Conservation (phyloP, 164 flowering plant genomes). For the Buxus sempervirens region DNA sequence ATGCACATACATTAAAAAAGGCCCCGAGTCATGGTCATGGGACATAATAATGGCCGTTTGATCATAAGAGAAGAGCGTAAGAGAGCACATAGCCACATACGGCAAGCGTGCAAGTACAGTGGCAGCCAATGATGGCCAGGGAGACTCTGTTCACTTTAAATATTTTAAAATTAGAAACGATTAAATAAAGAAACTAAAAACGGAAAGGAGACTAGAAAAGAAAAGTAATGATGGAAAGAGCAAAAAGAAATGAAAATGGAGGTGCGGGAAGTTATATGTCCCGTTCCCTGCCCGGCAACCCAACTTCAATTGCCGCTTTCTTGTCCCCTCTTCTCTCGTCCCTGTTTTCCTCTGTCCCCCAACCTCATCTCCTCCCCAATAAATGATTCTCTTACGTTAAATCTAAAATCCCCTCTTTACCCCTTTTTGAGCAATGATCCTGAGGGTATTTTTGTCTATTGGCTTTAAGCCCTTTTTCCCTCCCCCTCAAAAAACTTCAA, state of each 20-base stretch:
- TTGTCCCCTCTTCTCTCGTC: conserved; percentile 44
- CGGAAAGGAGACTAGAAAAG: background rate
- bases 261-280: conserved; percentile 25
- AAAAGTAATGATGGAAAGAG: conserved; percentile 16
- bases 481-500: background rate
- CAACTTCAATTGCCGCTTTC: conserved; percentile 50
- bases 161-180: no score
- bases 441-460: conserved; percentile 6
- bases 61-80: no score
- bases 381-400: conserved; percentile 7
- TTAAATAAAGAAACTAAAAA: background rate
- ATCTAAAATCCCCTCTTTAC: background rate
- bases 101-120: no score
- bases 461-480: background rate
- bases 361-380: background rate
- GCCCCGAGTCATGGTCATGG: no score
- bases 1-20: background rate
- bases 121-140: background rate
- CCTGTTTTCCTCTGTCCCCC: conserved; percentile 44
- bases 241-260: background rate
- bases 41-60: no score
- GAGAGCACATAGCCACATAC: no score
- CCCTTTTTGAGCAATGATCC: no score
- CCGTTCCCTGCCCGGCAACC: conserved; percentile 43
- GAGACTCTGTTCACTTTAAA: background rate